A percentile compares a stretch with the other conserved stretches of the same genome.
Evolutionary conservation across 306 rosid genomes (phyloP).

Genomic region (Lithocarpus polystachyus): DNA sequence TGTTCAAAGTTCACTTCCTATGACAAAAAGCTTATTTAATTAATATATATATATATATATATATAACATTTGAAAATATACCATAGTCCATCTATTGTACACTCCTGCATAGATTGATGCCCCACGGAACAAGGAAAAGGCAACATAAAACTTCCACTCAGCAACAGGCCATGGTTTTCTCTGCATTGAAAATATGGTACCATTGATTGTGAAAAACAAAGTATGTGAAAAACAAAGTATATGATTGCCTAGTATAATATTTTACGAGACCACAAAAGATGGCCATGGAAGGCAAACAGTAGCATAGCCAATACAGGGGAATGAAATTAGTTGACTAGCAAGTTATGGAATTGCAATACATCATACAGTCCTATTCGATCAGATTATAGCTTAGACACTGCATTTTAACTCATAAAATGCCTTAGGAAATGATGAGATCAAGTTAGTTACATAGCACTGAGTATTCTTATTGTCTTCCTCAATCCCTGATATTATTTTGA

Average conservation of each 20-base stretch:
- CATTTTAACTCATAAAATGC: neutral
- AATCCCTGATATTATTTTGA: slow-evolving; percentile 7
- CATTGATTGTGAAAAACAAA: slow-evolving; percentile 19
- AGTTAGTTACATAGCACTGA: slow-evolving; percentile 7
- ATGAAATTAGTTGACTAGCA: slow-evolving; percentile 6
- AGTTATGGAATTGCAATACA: neutral
- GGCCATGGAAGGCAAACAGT: neutral
- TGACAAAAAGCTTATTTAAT: slow-evolving; percentile 3
- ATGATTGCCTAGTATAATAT: slow-evolving; percentile 1
- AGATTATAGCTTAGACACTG: neutral
- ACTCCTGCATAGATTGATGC: slow-evolving; percentile 92
- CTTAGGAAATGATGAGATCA: neutral
- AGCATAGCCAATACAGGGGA: slow-evolving; percentile 3
- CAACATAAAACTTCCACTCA: slow-evolving; percentile 86
- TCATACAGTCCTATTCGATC: neutral
- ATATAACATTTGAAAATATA: slow-evolving; percentile 31
- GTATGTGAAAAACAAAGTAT: slow-evolving; percentile 23
- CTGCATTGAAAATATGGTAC: slow-evolving; percentile 45
- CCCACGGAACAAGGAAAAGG: slow-evolving; percentile 76
- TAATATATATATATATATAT: neutral
- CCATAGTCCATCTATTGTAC: slow-evolving; percentile 83
- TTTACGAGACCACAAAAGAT: slow-evolving; percentile 8
- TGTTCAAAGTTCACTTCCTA: slow-evolving; percentile 18
- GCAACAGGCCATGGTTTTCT: slow-evolving; percentile 85
- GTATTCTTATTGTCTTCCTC: slow-evolving; percentile 9